Percentiles rank a stretch among this genome's conserved stretches.
Evolutionary conservation across 352 stramenopile species (phyloP).

Genomic region (Sclerospora graminicola): DNA sequence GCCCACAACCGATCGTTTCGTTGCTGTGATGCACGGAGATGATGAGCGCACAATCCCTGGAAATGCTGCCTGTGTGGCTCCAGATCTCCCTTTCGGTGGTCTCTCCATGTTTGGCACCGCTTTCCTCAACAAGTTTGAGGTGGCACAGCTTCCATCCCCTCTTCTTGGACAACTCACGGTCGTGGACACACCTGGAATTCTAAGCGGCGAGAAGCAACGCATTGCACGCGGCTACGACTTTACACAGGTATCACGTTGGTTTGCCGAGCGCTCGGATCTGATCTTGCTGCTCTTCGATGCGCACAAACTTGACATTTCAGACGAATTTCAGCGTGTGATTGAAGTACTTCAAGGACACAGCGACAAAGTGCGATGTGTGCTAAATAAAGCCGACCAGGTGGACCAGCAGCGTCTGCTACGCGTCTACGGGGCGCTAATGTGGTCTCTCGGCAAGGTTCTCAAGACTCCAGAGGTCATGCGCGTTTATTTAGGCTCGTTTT

Average conservation of each 20-base stretch:
- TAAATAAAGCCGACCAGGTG: conserved; percentile 99
- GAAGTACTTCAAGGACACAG: conserved; percentile 87
- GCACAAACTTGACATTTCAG: neutral
- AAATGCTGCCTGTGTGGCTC: conserved; percentile 93
- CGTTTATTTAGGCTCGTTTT: conserved; percentile 98
- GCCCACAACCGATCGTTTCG: conserved; percentile 97
- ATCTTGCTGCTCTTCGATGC: conserved; percentile 99
- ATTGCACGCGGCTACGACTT: conserved; percentile 97
- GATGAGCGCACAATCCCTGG: conserved; percentile 95
- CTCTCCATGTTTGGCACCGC: conserved; percentile 95
- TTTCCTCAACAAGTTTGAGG: conserved; percentile 98
- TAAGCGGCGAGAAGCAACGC: conserved; percentile 98
- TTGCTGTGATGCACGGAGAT: conserved; percentile 95
- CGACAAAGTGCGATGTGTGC: conserved; percentile 93
- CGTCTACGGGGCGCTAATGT: neutral
- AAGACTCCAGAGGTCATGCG: conserved; percentile 96
- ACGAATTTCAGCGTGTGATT: neutral
- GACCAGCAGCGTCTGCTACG: conserved; percentile 84
- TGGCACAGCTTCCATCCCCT: conserved; percentile 88
- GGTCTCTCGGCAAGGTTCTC: conserved; percentile 93
- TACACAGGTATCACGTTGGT: conserved; percentile 84
- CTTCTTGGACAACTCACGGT: conserved; percentile 94
- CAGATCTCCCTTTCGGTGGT: conserved; percentile 90
- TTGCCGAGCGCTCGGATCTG: conserved; percentile 94
- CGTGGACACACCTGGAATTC: conserved; percentile 96